These are phyloP conservation scores for Starmerella lactis-condensi DNA, from an alignment of 805 yeast species.

Conservation along the genomic window DNA sequence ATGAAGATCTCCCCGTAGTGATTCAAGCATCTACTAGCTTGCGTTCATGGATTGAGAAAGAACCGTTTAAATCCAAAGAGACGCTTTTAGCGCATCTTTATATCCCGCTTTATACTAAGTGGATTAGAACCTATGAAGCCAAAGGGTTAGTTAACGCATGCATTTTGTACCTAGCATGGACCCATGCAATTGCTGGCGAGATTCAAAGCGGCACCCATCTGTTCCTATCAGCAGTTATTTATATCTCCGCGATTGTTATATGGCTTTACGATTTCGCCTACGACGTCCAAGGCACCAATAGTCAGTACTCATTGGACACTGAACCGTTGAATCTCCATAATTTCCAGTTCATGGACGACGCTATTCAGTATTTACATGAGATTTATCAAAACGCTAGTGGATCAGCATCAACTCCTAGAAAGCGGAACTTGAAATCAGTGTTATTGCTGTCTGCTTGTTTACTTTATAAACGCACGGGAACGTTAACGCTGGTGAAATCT, in stretches of 20 bases:
- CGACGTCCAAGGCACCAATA: not conserved
- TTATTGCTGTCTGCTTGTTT: slow-evolving; percentile 15
- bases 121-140: slow-evolving; percentile 19
- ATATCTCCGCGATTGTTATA: slow-evolving; percentile 18
- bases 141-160: slow-evolving; percentile 17
- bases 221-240: slow-evolving; percentile 18
- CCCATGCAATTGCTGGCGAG: slow-evolving; percentile 16
- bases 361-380: slow-evolving; percentile 13
- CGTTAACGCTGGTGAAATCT: slow-evolving; percentile 12
- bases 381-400: slow-evolving; percentile 6
- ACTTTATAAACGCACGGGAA: slow-evolving; percentile 12
- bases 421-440: slow-evolving; percentile 9
- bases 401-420: slow-evolving; percentile 4
- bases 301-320: not conserved
- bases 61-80: not conserved
- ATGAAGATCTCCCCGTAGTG: slow-evolving; percentile 20
- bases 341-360: slow-evolving; percentile 16
- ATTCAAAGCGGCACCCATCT: slow-evolving; percentile 10
- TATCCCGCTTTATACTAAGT: slow-evolving; percentile 18
- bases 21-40: slow-evolving; percentile 18
- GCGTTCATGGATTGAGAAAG: slow-evolving; percentile 13
- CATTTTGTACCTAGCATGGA: slow-evolving; percentile 17
- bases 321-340: slow-evolving; percentile 9
- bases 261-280: slow-evolving; percentile 17
- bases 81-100: slow-evolving; percentile 16